Percentiles rank a stretch among this genome's conserved stretches.
Conservation (phyloP, 495 filamentous ascomycete genomes). For the Thozetella sp. region DNA sequence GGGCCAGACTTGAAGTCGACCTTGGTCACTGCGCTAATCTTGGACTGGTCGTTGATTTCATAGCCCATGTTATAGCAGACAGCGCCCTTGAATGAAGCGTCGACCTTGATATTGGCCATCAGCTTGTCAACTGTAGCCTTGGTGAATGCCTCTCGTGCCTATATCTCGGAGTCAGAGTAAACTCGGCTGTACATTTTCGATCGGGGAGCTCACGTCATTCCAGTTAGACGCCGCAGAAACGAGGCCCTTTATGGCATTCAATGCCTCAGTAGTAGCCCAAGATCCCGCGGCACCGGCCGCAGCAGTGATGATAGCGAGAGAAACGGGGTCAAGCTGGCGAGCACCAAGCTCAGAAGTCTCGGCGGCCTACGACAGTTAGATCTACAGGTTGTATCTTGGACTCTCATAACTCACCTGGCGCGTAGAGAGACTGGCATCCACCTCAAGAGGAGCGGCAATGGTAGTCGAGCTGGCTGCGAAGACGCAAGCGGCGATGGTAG, state of each 20-base stretch:
- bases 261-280: neutral
- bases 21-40: neutral
- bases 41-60: neutral
- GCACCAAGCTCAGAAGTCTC: constrained; percentile 16
- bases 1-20: constrained; percentile 1
- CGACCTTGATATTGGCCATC: neutral
- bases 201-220: neutral
- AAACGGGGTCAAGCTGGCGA: neutral
- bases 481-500: no score
- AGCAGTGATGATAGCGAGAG: neutral
- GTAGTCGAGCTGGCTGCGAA: no score
- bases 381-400: no score
- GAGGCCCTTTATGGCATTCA: neutral
- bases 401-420: no score
- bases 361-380: no score
- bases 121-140: neutral
- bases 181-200: neutral
- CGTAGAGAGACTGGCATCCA: no score
- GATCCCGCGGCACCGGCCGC: neutral
- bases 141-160: neutral
- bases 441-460: no score
- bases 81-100: neutral
- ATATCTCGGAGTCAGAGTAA: neutral
- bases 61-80: constrained; percentile 1
- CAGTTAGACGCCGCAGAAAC: neutral